phyloP scores from a whole-genome alignment of 2,329 filamentous ascomycete genomes.

The Botrytis deweyae region DNA sequence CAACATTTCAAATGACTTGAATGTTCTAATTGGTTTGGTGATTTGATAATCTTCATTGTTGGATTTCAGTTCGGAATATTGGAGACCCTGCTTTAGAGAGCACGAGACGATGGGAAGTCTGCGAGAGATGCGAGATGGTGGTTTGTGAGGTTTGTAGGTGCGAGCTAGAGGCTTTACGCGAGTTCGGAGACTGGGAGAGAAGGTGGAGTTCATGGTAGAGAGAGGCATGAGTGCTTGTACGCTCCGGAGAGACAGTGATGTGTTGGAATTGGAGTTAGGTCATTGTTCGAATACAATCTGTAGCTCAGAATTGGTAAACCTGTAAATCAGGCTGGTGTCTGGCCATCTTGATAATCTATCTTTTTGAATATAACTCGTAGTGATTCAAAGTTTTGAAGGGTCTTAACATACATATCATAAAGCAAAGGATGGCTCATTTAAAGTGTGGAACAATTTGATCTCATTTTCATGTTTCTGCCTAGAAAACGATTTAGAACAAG shows the following conservation, averaged over 20 bases:
- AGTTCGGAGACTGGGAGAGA: background rate
- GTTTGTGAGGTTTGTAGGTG: slow-evolving; percentile 3
- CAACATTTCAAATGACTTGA: too few species aligned
- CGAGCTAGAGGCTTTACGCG: background rate
- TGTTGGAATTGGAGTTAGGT: background rate
- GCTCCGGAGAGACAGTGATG: background rate
- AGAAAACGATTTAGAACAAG: background rate
- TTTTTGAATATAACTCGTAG: background rate
- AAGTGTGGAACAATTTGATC: background rate
- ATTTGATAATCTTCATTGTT: too few species aligned
- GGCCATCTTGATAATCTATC: background rate
- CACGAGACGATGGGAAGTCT: background rate
- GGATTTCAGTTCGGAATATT: too few species aligned
- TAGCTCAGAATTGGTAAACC: background rate
- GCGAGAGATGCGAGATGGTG: slow-evolving; percentile 12
- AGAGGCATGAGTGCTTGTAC: background rate
- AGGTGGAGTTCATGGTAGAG: background rate
- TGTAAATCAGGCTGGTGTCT: background rate
- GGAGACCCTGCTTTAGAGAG: background rate
- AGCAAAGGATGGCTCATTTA: background rate
- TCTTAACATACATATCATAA: background rate
- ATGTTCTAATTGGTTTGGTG: too few species aligned
- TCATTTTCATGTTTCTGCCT: background rate
- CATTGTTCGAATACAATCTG: background rate
- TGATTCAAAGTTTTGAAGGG: background rate